Evolutionary conservation across 768 basidiomycete species (phyloP).

Genomic region (Tricholoma sp.): DNA sequence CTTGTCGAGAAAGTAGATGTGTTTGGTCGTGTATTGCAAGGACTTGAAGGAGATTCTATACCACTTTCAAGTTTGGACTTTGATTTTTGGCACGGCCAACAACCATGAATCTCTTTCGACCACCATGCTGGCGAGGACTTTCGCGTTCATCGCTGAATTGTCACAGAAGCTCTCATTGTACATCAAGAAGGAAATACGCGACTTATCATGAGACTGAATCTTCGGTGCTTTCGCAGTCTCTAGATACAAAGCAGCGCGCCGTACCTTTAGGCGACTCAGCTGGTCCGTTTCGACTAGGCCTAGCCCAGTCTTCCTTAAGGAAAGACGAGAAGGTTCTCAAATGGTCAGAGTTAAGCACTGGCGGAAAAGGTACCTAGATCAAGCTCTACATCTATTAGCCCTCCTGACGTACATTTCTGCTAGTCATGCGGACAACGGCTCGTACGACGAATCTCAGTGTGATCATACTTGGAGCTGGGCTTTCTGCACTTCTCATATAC

Average conservation of each 20-base stretch:
- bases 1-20: too few relatives aligned
- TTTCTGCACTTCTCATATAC: conserved; percentile 72
- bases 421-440: conserved; percentile 46
- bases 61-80: too few relatives aligned
- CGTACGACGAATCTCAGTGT: conserved; percentile 49
- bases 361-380: conserved; percentile 67
- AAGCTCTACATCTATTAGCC: background rate
- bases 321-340: conserved; percentile 56
- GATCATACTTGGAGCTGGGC: conserved; percentile 71
- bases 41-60: background rate
- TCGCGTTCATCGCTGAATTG: conserved; percentile 5
- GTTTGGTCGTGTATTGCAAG: background rate
- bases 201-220: conserved; percentile 42
- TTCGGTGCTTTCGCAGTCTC: conserved; percentile 55
- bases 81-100: too few relatives aligned
- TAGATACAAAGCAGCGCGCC: conserved; percentile 51
- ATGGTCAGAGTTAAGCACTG: conserved; percentile 74
- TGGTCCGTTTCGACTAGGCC: conserved; percentile 76
- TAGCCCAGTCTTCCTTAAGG: conserved; percentile 50
- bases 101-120: conserved; percentile 3
- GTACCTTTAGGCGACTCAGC: conserved; percentile 51
- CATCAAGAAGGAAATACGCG: conserved; percentile 34
- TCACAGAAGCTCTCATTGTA: background rate
- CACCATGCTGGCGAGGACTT: conserved; percentile 5
- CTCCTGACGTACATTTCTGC: background rate